Evolutionary conservation across 176 grass and related monocot species (phyloP), one percentile per base, ranked within the genome.

Genomic region (Lolium multiflorum): DNA sequence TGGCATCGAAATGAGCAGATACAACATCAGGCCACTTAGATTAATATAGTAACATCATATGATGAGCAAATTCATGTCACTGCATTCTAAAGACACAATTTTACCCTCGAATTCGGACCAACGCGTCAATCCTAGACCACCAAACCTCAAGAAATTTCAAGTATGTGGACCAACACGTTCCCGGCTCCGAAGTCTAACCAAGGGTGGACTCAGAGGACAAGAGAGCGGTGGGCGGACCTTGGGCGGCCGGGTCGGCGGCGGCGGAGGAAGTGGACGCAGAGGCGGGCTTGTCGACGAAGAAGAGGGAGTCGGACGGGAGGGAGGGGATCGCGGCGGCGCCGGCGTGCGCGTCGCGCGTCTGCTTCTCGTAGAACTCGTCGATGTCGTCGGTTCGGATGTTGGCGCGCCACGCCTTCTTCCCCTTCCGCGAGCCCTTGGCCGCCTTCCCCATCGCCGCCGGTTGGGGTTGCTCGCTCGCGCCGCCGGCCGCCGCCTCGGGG

Each of bases 371-470:
- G 83, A 93, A 98, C 4, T 93, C 93, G 7, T 95, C 89, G 83
- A 95, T 92, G 87, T 98, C 93, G 52, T 92, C 89, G 5, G 95
- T 95, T 70, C 80, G 31, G 90, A 99, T 99, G 88, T 99, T 98
- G 56, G 94, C 63, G 18, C 97, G 90, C 97, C 97, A 98, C 17
- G 94, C 97, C 92, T 98, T 98, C 92, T 98, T 98, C 70, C 97
- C 97, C 56, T 94, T 98, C 71, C 97, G 88, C 52, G 93, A 96
- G 1, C 88, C 84, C 87, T 94, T 98, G 43, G 92, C 81, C 28
- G 76, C 85, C 88, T 94, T 98, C 48, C 93, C 97, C 97, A 94
- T 95, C 28, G n/a, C 83, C 38, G 65, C 68, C 69, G 59, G 74
- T 50, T 35, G 2, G 11, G 25, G 47, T 74, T 14, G 46, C 8